A percentile compares a stretch with the other conserved stretches of the same genome.
Evolutionary conservation across 2,329 filamentous ascomycete species (phyloP).

Genomic region (Neurospora crassa): DNA sequence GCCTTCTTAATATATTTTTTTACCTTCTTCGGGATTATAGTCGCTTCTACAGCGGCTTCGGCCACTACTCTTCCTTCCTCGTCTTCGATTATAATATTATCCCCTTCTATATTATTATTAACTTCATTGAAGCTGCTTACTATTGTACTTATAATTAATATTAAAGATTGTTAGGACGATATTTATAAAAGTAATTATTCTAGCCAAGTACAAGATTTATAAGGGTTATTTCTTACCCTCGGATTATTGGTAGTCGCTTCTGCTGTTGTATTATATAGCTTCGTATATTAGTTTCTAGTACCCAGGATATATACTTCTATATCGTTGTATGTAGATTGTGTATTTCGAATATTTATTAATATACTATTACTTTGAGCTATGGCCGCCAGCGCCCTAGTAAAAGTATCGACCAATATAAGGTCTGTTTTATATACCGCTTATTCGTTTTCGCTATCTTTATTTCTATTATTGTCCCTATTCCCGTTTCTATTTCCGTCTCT

Average conservation of each 20-base stretch:
- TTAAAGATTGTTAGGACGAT: neutral
- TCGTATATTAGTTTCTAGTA: neutral
- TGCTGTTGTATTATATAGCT: neutral
- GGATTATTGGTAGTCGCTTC: neutral
- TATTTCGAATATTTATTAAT: neutral
- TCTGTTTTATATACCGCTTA: no score
- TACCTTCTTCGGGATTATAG: neutral
- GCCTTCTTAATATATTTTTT: neutral
- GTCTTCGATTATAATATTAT: neutral
- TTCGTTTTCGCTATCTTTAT: no score
- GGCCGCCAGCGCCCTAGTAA: neutral
- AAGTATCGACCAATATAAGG: neutral
- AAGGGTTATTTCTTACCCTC: neutral
- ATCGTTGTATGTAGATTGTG: neutral
- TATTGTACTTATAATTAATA: neutral
- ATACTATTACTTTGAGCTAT: neutral
- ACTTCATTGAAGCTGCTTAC: neutral
- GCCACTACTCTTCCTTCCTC: neutral
- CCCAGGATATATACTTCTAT: neutral
- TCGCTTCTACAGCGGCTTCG: neutral
- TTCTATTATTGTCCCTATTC: accelerated
- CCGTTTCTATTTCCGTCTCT: no score
- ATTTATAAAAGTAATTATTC: neutral
- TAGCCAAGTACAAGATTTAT: neutral
- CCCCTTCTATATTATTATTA: neutral